Conservation (phyloP, 2,329 filamentous ascomycete genomes). For the Talaromyces sp. region DNA sequence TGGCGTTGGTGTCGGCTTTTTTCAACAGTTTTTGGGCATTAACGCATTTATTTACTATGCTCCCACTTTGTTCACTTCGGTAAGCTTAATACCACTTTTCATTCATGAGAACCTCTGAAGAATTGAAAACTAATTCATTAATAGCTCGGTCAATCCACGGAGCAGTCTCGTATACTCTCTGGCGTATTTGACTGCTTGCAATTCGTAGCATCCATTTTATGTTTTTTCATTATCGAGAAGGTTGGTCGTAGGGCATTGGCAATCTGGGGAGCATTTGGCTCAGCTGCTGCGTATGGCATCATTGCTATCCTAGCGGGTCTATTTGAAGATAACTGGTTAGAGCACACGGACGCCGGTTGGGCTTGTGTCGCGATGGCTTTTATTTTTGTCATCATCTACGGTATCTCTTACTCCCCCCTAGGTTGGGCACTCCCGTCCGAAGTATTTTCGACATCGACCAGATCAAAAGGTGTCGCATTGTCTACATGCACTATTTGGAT, state of each 20-base stretch:
- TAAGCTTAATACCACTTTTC: no score
- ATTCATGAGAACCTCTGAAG: neutral
- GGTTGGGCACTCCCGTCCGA: slow-evolving; percentile 45
- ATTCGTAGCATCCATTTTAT: slow-evolving; percentile 29
- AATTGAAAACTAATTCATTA: slow-evolving; percentile 55
- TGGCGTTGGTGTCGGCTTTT: slow-evolving; percentile 41
- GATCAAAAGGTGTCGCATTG: slow-evolving; percentile 43
- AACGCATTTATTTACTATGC: slow-evolving; percentile 52
- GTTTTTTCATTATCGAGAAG: slow-evolving; percentile 36
- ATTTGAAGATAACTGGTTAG: slow-evolving; percentile 32
- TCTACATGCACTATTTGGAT: slow-evolving; percentile 44
- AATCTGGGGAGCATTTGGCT: slow-evolving; percentile 40
- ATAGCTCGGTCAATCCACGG: slow-evolving; percentile 44
- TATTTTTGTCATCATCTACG: slow-evolving; percentile 43
- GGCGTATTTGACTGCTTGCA: slow-evolving; percentile 40
- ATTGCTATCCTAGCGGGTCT: slow-evolving; percentile 39
- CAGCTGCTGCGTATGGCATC: slow-evolving; percentile 39
- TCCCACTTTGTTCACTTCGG: slow-evolving; percentile 46
- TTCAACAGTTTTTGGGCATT: slow-evolving; percentile 51
- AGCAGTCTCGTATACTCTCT: slow-evolving; percentile 37
- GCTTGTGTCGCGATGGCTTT: slow-evolving; percentile 37
- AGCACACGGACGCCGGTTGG: slow-evolving; percentile 39
- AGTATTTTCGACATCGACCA: slow-evolving; percentile 42
- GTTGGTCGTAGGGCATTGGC: slow-evolving; percentile 37
- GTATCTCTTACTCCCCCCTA: slow-evolving; percentile 43